phyloP scores from a whole-genome alignment of 73 alveolate genomes.

The Stentor coeruleus region DNA sequence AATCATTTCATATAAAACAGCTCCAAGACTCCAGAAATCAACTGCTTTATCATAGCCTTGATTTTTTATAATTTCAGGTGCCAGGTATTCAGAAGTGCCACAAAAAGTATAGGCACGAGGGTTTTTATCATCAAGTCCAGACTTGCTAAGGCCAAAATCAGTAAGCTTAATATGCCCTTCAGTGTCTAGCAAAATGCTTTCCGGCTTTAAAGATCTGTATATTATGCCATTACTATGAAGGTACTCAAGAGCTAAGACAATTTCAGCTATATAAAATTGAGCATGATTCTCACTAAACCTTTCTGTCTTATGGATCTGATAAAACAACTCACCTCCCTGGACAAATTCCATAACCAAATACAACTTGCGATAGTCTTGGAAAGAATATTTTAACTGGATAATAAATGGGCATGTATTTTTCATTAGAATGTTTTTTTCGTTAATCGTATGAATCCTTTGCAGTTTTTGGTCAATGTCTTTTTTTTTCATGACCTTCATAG shows the following conservation, averaged over 20 bases:
- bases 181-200: slow-evolving; percentile 72
- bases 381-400: slow-evolving; percentile 66
- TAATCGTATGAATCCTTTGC: slow-evolving; percentile 48
- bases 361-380: slow-evolving; percentile 61
- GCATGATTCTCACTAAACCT: slow-evolving; percentile 67
- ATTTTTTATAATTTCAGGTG: slow-evolving; percentile 88
- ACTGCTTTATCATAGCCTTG: slow-evolving; percentile 82
- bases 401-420: slow-evolving; percentile 68
- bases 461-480: slow-evolving; percentile 25
- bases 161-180: slow-evolving; percentile 84
- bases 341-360: slow-evolving; percentile 73
- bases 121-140: slow-evolving; percentile 29
- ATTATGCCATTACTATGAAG: slow-evolving; percentile 74
- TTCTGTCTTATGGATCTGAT: slow-evolving; percentile 66
- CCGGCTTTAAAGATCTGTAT: slow-evolving; percentile 89
- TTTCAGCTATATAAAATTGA: slow-evolving; percentile 76
- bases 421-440: slow-evolving; percentile 66
- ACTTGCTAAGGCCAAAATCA: slow-evolving; percentile 82
- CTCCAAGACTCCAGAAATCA: slow-evolving; percentile 97
- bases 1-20: slow-evolving; percentile 79
- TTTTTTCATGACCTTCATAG: slow-evolving; percentile 60
- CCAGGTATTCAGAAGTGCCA: slow-evolving; percentile 53
- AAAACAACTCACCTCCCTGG: slow-evolving; percentile 83
- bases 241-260: slow-evolving; percentile 63
- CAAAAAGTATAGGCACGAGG: not conserved